These are phyloP conservation scores for Comarum palustre DNA, from an alignment of 306 rosid genomes.

Conservation along the genomic window DNA sequence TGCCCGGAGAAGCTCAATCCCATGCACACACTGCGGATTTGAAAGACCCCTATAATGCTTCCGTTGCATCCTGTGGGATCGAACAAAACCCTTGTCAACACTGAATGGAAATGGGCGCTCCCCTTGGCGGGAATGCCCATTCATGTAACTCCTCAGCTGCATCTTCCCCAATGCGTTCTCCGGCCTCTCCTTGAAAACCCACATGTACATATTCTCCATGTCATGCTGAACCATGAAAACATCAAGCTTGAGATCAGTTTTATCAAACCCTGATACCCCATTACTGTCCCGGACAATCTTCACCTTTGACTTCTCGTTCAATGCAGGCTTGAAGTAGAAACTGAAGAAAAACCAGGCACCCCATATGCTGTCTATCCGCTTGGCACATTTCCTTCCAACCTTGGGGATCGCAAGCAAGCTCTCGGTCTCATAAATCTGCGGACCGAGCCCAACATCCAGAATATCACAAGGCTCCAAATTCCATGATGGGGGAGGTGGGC, in stretches of 20 bases:
- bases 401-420: conserved; percentile 59
- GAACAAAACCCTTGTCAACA: conserved; percentile 76
- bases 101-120: conserved; percentile 86
- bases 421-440: conserved; percentile 77
- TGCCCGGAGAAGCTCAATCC: conserved; percentile 62
- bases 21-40: conserved; percentile 92
- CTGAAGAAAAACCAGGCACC: conserved; percentile 98
- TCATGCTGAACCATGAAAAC: conserved; percentile 95
- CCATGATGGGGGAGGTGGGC: conserved; percentile 73
- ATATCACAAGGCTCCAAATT: conserved; percentile 67
- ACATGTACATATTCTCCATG: conserved; percentile 99
- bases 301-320: conserved; percentile 75
- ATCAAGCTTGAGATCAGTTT: conserved; percentile 84
- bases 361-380: conserved; percentile 86
- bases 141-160: conserved; percentile 98
- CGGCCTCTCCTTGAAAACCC: conserved; percentile 97
- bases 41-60: conserved; percentile 93
- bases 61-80: conserved; percentile 94
- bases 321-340: conserved; percentile 77
- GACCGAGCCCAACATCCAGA: conserved; percentile 73
- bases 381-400: conserved; percentile 70
- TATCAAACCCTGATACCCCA: conserved; percentile 70
- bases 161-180: conserved; percentile 93
- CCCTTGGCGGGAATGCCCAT: conserved; percentile 97
- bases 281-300: conserved; percentile 65